Percentiles rank a stretch among this genome's conserved stretches.
These are phyloP conservation scores for Pelargonium nanum DNA, from an alignment of 345 rosid species.

Conservation along the genomic window DNA sequence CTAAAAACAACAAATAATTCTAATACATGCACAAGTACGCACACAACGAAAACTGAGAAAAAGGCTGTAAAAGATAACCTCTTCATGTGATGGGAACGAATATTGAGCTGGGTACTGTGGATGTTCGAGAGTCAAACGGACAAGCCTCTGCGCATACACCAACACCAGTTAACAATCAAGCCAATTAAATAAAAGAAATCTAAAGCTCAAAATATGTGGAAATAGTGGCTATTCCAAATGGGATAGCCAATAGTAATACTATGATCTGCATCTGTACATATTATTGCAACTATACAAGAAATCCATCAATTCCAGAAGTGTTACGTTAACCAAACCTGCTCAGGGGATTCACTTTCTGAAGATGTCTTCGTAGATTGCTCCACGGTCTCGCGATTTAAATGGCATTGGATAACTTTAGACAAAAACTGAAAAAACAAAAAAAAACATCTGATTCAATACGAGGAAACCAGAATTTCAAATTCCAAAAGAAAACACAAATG, in stretches of 20 bases:
- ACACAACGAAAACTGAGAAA: constrained; percentile 1
- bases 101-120: constrained; percentile 32
- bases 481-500: background rate
- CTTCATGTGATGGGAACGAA: constrained; percentile 46
- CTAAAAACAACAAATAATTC: background rate
- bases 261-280: background rate
- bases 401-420: constrained; percentile 28
- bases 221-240: background rate
- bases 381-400: constrained; percentile 29
- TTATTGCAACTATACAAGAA: background rate
- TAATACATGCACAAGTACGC: background rate
- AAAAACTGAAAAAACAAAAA: constrained; percentile 32
- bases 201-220: background rate
- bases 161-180: constrained; percentile 17
- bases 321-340: constrained; percentile 36
- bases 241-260: background rate
- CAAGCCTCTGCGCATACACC: constrained; percentile 70
- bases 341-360: constrained; percentile 35
- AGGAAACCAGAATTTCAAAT: background rate
- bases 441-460: background rate
- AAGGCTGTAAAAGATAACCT: constrained; percentile 34
- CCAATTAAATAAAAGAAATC: constrained; percentile 4
- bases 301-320: background rate
- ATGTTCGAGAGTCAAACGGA: constrained; percentile 56
- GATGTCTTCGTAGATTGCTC: constrained; percentile 31